Conservation (phyloP, 2,329 filamentous ascomycete genomes). For the Colletotrichum plurivorum region DNA sequence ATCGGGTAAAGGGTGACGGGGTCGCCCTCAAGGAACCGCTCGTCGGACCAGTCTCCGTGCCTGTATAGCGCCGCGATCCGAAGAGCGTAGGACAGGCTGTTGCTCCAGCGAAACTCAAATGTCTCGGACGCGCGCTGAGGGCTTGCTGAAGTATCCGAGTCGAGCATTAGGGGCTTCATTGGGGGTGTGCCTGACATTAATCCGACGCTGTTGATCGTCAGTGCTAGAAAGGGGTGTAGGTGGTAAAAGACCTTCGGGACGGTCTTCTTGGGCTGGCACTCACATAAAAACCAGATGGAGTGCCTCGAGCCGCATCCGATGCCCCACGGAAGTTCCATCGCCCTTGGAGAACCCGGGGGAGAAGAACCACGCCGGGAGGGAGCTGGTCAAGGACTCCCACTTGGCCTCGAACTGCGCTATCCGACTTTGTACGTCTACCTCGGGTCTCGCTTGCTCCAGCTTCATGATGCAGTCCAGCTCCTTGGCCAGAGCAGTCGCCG, state of each 20-base stretch:
- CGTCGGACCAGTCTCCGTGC: constrained; percentile 8
- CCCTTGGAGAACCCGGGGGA: neutral
- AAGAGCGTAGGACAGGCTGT: constrained; percentile 1
- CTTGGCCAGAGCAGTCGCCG: neutral
- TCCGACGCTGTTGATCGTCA: neutral
- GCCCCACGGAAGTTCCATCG: neutral
- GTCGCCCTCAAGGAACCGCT: constrained; percentile 6
- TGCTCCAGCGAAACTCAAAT: constrained; percentile 13
- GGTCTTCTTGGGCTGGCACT: neutral
- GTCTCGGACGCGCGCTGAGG: neutral
- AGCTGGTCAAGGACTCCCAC: neutral
- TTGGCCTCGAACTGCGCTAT: neutral
- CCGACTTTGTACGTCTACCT: neutral
- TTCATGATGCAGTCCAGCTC: neutral
- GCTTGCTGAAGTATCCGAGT: neutral
- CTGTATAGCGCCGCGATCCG: neutral
- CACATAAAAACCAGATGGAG: constrained; percentile 6
- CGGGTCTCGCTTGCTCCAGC: neutral
- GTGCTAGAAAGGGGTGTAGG: no score
- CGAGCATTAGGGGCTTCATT: neutral
- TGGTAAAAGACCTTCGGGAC: no score
- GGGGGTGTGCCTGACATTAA: neutral
- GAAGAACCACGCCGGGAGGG: neutral
- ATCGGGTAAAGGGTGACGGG: neutral
- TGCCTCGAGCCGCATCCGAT: constrained; percentile 4